phyloP scores from a whole-genome alignment of 2,329 filamentous ascomycete species.

The Rutstroemia sydowiana region DNA sequence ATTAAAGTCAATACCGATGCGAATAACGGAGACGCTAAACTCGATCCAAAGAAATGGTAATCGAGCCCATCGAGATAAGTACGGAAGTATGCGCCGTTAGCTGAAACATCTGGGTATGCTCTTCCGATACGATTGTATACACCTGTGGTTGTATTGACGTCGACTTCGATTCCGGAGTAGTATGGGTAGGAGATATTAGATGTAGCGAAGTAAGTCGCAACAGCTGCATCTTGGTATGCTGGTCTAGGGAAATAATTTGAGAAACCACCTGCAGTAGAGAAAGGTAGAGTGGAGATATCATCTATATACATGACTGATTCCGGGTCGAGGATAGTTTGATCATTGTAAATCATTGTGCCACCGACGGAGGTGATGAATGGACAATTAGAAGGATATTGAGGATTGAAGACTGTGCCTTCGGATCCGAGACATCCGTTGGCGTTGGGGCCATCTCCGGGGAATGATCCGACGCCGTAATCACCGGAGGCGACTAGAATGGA shows the following conservation, averaged over 20 bases:
- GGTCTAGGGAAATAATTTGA: slow-evolving; percentile 44
- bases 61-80: slow-evolving; percentile 8
- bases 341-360: slow-evolving; percentile 43
- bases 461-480: slow-evolving; percentile 49
- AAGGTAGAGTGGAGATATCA: slow-evolving; percentile 33
- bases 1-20: slow-evolving; percentile 20
- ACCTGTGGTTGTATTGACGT: slow-evolving; percentile 38
- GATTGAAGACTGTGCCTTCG: slow-evolving; percentile 19
- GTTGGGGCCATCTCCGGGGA: slow-evolving; percentile 53
- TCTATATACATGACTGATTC: slow-evolving; percentile 22
- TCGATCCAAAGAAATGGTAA: slow-evolving; percentile 16
- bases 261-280: slow-evolving; percentile 41
- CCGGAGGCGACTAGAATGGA: slow-evolving; percentile 57
- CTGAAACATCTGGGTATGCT: slow-evolving; percentile 47
- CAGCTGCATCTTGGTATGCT: slow-evolving; percentile 39
- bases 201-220: slow-evolving; percentile 36
- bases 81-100: slow-evolving; percentile 38
- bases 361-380: slow-evolving; percentile 63
- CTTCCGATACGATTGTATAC: slow-evolving; percentile 42
- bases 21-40: slow-evolving; percentile 18
- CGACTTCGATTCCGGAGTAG: slow-evolving; percentile 22
- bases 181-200: slow-evolving; percentile 18
- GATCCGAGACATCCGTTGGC: slow-evolving; percentile 39
- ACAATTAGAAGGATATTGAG: slow-evolving; percentile 57
- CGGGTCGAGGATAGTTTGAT: slow-evolving; percentile 34